Evolutionary conservation across 1,284 basidiomycete species (phyloP), one percentile per base, ranked within the genome.

Genomic region (Athelia psychrophila): DNA sequence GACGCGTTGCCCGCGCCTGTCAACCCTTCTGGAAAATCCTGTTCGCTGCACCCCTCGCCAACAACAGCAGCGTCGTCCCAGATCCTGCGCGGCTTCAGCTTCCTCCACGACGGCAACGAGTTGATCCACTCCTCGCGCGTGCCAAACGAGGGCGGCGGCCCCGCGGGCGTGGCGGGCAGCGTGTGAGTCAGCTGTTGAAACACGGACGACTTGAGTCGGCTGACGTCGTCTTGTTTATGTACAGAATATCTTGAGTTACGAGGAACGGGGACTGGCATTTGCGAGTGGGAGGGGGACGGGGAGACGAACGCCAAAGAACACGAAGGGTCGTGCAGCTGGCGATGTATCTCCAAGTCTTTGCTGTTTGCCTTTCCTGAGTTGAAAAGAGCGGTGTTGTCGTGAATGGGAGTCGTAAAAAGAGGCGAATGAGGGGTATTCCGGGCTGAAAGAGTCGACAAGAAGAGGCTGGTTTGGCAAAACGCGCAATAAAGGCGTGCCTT

Each of bases 401-500:
- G 74, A 73, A 59, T 58, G 79, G 63, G 67, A 64, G 72, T 75
- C 72, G 81, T 85, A 74, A 75, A n/a, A 68, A 63, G 53, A 56
- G 56, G 52, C 56, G 59, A 60, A 52, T 55, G 55, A 52, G 54
- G 51, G 49, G 59, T 65, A 66, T 60, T 64, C 62, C 58, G 65
- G 57, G 63, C 66, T 63, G 66, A 72, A 55, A 62, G 59, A 60
- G 61, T 60, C 59, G 63, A 68, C 86, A 88, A 87, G 87, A 76
- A n/a, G 6, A 5, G 8, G 9, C n/a, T 6, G 20, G 38, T 6
- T 42, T 42, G 38, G 38, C 38, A 42, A 42, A 76, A 91, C 88
- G 88, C 88, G 77, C 88, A 91, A 77, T 84, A 78, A 91, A 91
- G 88, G 88, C 88, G 88, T 91, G 88, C 88, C 87, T 89, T 90